These are phyloP conservation scores for Leucoagaricus sp. DNA, from an alignment of 1,284 basidiomycete genomes.

Conservation along the genomic window DNA sequence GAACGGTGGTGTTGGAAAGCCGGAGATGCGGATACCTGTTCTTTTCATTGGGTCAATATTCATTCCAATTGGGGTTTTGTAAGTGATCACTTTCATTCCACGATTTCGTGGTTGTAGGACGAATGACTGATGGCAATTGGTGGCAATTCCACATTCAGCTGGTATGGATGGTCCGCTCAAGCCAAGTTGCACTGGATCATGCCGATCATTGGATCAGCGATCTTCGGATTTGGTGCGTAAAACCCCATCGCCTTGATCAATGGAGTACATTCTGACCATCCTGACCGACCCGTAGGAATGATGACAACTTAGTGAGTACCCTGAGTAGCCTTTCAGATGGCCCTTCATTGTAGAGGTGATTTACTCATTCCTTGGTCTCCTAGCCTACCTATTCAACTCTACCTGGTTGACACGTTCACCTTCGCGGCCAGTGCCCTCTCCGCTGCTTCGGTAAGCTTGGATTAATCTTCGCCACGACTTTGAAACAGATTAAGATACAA, in stretches of 20 bases:
- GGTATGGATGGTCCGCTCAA: constrained; percentile 73
- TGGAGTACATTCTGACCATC: too few relatives aligned
- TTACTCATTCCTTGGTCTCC: not conserved
- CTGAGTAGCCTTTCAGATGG: too few relatives aligned
- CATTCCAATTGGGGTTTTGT: constrained; percentile 74
- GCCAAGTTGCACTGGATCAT: constrained; percentile 66
- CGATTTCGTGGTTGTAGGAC: too few relatives aligned
- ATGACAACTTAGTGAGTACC: constrained; percentile 56
- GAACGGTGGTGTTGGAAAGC: constrained; percentile 66
- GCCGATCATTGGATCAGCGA: constrained; percentile 65
- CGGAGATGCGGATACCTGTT: constrained; percentile 71
- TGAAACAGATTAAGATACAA: too few relatives aligned
- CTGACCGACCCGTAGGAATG: constrained; percentile 42
- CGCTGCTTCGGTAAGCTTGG: constrained; percentile 72
- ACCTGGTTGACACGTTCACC: constrained; percentile 69
- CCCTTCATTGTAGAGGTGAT: too few relatives aligned
- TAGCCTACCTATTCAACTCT: constrained; percentile 69
- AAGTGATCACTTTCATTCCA: too few relatives aligned
- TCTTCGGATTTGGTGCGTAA: constrained; percentile 40
- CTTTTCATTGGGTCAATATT: constrained; percentile 71
- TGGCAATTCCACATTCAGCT: constrained; percentile 35
- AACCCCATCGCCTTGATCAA: too few relatives aligned
- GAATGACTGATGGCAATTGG: not conserved
- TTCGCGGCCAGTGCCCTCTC: constrained; percentile 70
- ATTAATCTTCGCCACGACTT: too few relatives aligned